Evolutionary conservation across 108 stramenopile species (phyloP), one percentile per base, ranked within the genome.

Genomic region (Nitzschia sp.): DNA sequence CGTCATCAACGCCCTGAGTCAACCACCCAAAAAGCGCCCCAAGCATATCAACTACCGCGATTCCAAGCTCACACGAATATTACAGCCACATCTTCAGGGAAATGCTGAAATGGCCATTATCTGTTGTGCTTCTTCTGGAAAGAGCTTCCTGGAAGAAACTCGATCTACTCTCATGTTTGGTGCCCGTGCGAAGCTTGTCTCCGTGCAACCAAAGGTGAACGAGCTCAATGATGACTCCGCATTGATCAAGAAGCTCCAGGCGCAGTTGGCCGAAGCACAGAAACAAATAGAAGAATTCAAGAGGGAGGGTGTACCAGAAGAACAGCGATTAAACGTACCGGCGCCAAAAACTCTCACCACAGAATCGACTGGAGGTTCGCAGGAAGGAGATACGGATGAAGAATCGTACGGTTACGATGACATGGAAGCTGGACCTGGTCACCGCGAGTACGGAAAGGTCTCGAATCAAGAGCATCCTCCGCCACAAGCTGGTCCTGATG

Each of bases 1-100:
- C 22, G 93, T 95, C 8, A 94, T 96, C 59, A 74, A 83, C 39
- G 41, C 80, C 9, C 72, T 92, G 46, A 77, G 84, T 44, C 56
- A 70, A 22, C 78, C 82, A 0, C 39, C 24, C 7, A 69, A 63
- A 44, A 78, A 74, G 48, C 59, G 71, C 52, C 80, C 73, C 22
- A 71, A 76, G 62, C 79, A 57, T 80, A 89, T 80, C 63, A 91
- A 90, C 69, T 95, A 87, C 71, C 87, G 98, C 38, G 98, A 99
- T 84, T 91, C 88, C 24, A 98, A 98, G 78, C 80, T 99, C 34
- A 99, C 99, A 21, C 80, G 96, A 37, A 87, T 99, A 55, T 79
- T 99, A n/a, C 98, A 99, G 83, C 96, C 99, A 0, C 89, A 90
- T 26, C 78, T 99, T 8, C 87, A 87, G 19, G 98, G 98, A 9